Percentiles rank a stretch among this genome's conserved stretches.
Conservation (phyloP, 352 stramenopile species). For the Thraustochytrium sp. region DNA sequence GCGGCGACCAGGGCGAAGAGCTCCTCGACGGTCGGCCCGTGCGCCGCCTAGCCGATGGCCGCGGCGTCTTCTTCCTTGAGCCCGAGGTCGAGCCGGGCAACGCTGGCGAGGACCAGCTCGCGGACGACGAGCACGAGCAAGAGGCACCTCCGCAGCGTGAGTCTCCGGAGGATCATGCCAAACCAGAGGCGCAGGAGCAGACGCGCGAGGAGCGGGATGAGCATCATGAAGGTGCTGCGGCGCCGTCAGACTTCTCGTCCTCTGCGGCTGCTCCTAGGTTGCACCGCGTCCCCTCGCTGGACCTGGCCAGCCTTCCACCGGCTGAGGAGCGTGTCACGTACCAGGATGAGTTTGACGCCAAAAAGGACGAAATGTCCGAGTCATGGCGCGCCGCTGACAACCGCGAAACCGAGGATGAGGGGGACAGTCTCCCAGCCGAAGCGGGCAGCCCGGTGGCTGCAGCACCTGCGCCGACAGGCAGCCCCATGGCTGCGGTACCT, state of each 20-base stretch:
- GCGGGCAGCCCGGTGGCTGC: too few relatives aligned
- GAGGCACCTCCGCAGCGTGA: not conserved
- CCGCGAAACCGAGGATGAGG: too few relatives aligned
- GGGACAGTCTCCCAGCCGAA: too few relatives aligned
- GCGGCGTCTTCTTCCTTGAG: too few relatives aligned
- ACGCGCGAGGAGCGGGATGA: too few relatives aligned
- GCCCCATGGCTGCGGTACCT: too few relatives aligned
- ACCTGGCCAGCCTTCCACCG: constrained; percentile 4
- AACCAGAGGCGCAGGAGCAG: too few relatives aligned
- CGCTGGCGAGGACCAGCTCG: not conserved
- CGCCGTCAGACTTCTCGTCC: not conserved
- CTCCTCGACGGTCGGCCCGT: not conserved
- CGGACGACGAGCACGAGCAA: too few relatives aligned
- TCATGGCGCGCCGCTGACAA: constrained; percentile 26
- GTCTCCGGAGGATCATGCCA: not conserved
- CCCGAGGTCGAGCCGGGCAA: not conserved
- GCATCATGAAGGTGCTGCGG: too few relatives aligned
- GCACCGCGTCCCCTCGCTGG: constrained; percentile 11
- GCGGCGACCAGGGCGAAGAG: not conserved
- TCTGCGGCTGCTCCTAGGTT: not conserved
- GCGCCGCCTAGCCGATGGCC: not conserved
- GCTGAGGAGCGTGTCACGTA: constrained; percentile 3
- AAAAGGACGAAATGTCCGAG: constrained; percentile 23
- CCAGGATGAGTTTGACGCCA: constrained; percentile 14
- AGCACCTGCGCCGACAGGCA: too few relatives aligned